Conservation (phyloP, 352 stramenopile genomes). For the Salisapilia sapeloensis region DNA sequence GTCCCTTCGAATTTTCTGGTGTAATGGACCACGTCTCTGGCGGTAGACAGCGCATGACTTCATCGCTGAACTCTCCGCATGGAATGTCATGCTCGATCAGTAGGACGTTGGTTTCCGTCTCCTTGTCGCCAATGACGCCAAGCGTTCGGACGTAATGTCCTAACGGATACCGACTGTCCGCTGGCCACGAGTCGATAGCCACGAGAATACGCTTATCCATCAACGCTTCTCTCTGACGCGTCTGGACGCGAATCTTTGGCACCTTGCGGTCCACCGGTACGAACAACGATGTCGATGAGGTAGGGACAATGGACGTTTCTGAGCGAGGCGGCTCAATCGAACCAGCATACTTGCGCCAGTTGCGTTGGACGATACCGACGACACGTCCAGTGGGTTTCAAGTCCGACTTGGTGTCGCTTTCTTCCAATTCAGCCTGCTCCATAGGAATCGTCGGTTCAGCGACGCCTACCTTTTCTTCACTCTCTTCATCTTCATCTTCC, state of each 20-base stretch:
- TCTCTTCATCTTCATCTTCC: constrained; percentile 6
- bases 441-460: constrained; percentile 47
- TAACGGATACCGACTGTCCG: constrained; percentile 76
- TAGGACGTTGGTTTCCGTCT: constrained; percentile 92
- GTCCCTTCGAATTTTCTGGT: constrained; percentile 80
- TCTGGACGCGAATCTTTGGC: constrained; percentile 90
- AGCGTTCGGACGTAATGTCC: constrained; percentile 95
- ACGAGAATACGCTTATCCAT: constrained; percentile 91
- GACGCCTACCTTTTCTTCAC: constrained; percentile 14
- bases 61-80: constrained; percentile 55
- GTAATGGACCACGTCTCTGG: constrained; percentile 91
- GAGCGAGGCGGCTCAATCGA: constrained; percentile 78
- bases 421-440: constrained; percentile 35
- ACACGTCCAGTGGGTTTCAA: constrained; percentile 66
- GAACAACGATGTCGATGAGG: constrained; percentile 49
- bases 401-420: constrained; percentile 25
- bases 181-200: constrained; percentile 90
- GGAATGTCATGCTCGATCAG: constrained; percentile 96
- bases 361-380: constrained; percentile 84
- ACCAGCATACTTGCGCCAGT: constrained; percentile 89
- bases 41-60: constrained; percentile 87
- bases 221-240: constrained; percentile 79
- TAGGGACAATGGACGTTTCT: constrained; percentile 14
- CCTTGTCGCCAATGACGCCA: constrained; percentile 91
- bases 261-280: constrained; percentile 81